phyloP scores from a whole-genome alignment of 2,329 filamentous ascomycete genomes.

The Tolypocladium sp. region DNA sequence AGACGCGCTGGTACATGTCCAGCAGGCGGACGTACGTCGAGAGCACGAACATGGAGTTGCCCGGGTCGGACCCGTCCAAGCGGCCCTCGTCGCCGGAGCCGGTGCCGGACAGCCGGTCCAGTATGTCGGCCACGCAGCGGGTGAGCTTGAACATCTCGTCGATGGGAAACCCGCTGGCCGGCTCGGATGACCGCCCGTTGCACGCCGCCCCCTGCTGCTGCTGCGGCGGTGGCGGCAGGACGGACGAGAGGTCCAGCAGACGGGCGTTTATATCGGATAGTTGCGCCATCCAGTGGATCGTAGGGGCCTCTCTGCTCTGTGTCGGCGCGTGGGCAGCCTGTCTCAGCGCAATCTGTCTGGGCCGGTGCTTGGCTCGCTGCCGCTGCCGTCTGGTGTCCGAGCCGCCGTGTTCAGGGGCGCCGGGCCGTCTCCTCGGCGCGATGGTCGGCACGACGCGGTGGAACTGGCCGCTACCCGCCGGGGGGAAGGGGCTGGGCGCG shows the following conservation, averaged over 20 bases:
- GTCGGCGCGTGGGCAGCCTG: constrained; percentile 11
- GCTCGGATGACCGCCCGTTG: constrained; percentile 13
- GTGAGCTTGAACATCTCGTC: constrained; percentile 32
- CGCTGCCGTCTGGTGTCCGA: constrained; percentile 13
- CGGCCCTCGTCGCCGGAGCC: constrained; percentile 4
- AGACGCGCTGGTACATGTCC: constrained; percentile 30
- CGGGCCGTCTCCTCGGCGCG: constrained; percentile 7
- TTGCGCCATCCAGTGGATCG: constrained; percentile 27
- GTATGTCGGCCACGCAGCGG: constrained; percentile 23
- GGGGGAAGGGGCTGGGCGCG: background rate
- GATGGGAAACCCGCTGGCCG: constrained; percentile 24
- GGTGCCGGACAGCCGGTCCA: constrained; percentile 16
- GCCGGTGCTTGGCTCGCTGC: constrained; percentile 14
- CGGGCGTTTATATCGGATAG: constrained; percentile 27
- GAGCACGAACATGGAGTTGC: constrained; percentile 27
- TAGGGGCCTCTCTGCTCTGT: constrained; percentile 11
- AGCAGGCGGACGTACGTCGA: constrained; percentile 29
- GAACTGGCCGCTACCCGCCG: background rate
- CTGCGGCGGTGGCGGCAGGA: constrained; percentile 16
- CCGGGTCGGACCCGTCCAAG: constrained; percentile 22
- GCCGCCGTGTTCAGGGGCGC: constrained; percentile 13
- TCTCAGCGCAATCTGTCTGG: constrained; percentile 22
- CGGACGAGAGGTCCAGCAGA: constrained; percentile 26
- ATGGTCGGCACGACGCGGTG: constrained; percentile 4
- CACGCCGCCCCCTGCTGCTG: constrained; percentile 13